A percentile compares a stretch with the other conserved stretches of the same genome.
Conservation (phyloP, 169 alveolate species). For the Cryptosporidium xiaoi region DNA sequence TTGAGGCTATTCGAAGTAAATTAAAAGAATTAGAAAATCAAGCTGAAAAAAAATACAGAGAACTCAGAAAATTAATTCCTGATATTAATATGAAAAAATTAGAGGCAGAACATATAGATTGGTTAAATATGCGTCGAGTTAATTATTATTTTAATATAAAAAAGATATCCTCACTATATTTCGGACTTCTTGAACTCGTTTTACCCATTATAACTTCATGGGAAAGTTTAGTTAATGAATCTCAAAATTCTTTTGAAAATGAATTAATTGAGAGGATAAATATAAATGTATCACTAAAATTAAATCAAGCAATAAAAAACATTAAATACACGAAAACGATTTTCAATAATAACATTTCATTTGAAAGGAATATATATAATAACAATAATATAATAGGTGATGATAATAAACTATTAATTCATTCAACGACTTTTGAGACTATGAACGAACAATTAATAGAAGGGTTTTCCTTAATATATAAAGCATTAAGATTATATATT, state of each 20-base stretch:
- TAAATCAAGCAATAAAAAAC: background rate
- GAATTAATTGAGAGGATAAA: background rate
- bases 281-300: conserved; percentile 1
- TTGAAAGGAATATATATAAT: conserved; percentile 7
- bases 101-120: conserved; percentile 10
- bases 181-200: background rate
- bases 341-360: background rate
- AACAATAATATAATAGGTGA: background rate
- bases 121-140: conserved; percentile 6
- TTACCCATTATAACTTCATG: background rate
- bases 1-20: background rate
- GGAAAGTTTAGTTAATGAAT: background rate
- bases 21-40: background rate
- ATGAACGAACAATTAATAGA: background rate
- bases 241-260: background rate
- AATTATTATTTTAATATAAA: conserved; percentile 9
- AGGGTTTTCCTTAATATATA: conserved; percentile 1
- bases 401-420: background rate
- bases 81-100: background rate
- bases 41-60: background rate
- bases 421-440: background rate
- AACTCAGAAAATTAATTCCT: background rate
- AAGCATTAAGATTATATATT: conserved; percentile 26
- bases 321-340: background rate
- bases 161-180: conserved; percentile 11